Percentiles rank a stretch among this genome's conserved stretches.
These are phyloP conservation scores for Rhynchosporium secalis DNA, from an alignment of 2,329 filamentous ascomycete species.

Conservation along the genomic window DNA sequence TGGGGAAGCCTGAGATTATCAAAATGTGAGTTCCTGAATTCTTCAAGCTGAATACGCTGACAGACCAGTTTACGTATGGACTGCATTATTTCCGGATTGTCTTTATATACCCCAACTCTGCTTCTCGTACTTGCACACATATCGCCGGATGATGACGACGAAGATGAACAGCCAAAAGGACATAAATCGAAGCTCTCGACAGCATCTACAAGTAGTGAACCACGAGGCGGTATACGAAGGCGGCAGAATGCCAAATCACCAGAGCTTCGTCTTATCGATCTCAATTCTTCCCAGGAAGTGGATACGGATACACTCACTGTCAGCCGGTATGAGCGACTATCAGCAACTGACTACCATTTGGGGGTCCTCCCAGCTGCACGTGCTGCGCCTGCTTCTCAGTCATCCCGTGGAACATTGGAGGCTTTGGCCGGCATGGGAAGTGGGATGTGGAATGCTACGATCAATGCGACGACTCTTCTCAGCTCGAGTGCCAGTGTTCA, in stretches of 20 bases:
- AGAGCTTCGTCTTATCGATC: slow-evolving; percentile 87
- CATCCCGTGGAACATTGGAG: slow-evolving; percentile 73
- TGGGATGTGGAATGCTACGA: slow-evolving; percentile 87
- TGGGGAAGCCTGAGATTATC: slow-evolving; percentile 83
- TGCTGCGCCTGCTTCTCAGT: slow-evolving; percentile 58
- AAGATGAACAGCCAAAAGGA: slow-evolving; percentile 41
- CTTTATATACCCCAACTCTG: slow-evolving; percentile 89
- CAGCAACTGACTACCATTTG: slow-evolving; percentile 89
- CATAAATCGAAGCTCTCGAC: slow-evolving; percentile 44
- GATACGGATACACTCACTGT: slow-evolving; percentile 85
- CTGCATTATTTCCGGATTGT: slow-evolving; percentile 96
- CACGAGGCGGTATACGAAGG: slow-evolving; percentile 65
- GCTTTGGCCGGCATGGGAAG: slow-evolving; percentile 69
- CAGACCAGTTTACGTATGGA: slow-evolving; percentile 78
- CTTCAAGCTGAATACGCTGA: slow-evolving; percentile 32
- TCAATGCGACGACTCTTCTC: slow-evolving; percentile 85
- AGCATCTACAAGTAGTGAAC: slow-evolving; percentile 55
- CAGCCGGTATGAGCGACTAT: slow-evolving; percentile 81
- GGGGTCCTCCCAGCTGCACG: slow-evolving; percentile 77
- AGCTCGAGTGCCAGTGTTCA: slow-evolving; percentile 79
- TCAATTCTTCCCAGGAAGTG: slow-evolving; percentile 77
- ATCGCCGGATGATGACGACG: slow-evolving; percentile 55
- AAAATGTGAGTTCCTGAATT: slow-evolving; percentile 72
- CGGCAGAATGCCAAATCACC: slow-evolving; percentile 80
- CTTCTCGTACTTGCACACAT: slow-evolving; percentile 91